Conservation (phyloP, 371 early-diverging fungal genomes). For the Coemansia sp. region DNA sequence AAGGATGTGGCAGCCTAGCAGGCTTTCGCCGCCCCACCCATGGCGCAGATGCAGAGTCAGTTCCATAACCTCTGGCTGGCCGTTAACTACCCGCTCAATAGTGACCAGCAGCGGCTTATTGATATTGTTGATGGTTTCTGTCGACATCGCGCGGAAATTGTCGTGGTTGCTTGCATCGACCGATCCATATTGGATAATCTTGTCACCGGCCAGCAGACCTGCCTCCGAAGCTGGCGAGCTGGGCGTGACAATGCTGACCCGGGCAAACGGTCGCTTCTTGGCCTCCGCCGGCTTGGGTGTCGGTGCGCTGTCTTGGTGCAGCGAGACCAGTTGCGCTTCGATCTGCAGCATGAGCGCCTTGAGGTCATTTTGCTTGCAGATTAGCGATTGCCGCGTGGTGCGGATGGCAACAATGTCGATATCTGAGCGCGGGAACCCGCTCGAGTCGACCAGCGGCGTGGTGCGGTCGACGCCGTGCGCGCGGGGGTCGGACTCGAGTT, state of each 20-base stretch:
- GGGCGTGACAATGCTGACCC: constrained; percentile 77
- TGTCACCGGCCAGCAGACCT: constrained; percentile 46
- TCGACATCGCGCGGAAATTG: constrained; percentile 14
- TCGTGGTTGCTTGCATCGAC: constrained; percentile 23
- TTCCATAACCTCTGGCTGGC: constrained; percentile 13
- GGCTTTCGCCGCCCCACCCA: constrained; percentile 47
- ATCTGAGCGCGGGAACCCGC: constrained; percentile 86
- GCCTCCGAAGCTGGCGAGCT: constrained; percentile 76
- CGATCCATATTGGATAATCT: constrained; percentile 30
- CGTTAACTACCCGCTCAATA: constrained; percentile 39
- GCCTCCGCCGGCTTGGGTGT: constrained; percentile 2
- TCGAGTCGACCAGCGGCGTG: constrained; percentile 69
- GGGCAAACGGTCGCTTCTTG: constrained; percentile 63
- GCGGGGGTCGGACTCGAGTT: constrained; percentile 55
- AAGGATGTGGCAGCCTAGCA: constrained; percentile 42
- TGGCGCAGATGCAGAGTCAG: constrained; percentile 30
- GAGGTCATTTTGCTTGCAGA: constrained; percentile 70
- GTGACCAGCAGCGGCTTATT: constrained; percentile 16
- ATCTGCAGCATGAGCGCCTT: constrained; percentile 67
- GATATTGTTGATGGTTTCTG: constrained; percentile 27
- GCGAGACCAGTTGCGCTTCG: constrained; percentile 61
- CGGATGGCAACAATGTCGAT: constrained; percentile 78
- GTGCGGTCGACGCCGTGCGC: constrained; percentile 71
- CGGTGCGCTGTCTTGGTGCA: constrained; percentile 56
- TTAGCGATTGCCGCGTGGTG: constrained; percentile 62